Percentiles rank a stretch among this genome's conserved stretches.
phyloP scores from a whole-genome alignment of 2,329 filamentous ascomycete genomes.

The Aureobasidium namibiae region DNA sequence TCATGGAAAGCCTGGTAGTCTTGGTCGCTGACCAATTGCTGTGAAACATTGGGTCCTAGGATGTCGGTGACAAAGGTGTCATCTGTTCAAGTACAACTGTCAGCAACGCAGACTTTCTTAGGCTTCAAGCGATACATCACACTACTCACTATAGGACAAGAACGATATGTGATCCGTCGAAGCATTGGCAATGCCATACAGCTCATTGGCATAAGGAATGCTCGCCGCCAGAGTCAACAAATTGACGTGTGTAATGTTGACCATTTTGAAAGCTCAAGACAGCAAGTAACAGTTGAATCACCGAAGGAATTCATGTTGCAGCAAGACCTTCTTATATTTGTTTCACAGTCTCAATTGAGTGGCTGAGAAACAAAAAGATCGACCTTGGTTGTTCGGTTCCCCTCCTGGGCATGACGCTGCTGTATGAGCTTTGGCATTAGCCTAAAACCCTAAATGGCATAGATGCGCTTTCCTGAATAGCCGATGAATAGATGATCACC shows the following conservation, averaged over 20 bases:
- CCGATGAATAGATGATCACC: background rate
- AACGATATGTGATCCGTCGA: conserved; percentile 16
- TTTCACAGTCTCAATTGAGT: background rate
- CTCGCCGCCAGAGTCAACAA: conserved; percentile 24
- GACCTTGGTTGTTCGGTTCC: background rate
- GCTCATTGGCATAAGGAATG: conserved; percentile 24
- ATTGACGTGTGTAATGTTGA: conserved; percentile 28
- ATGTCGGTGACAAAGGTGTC: conserved; percentile 24
- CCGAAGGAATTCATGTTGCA: background rate
- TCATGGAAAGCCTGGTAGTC: conserved; percentile 33
- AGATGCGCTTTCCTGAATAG: background rate
- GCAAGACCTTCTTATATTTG: background rate
- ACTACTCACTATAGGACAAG: conserved; percentile 16
- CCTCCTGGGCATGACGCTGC: background rate
- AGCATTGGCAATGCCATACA: conserved; percentile 11
- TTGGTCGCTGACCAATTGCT: conserved; percentile 20
- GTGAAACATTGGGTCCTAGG: conserved; percentile 24
- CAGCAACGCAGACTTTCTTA: conserved; percentile 15
- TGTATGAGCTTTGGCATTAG: background rate
- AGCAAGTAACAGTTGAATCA: background rate
- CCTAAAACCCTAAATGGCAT: background rate
- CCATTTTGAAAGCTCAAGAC: conserved; percentile 19
- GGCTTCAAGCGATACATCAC: conserved; percentile 13
- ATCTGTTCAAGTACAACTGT: conserved; percentile 22
- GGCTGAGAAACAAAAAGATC: background rate